These are phyloP conservation scores for Astrocystis sublimbata DNA, from an alignment of 495 filamentous ascomycete species.

Conservation along the genomic window DNA sequence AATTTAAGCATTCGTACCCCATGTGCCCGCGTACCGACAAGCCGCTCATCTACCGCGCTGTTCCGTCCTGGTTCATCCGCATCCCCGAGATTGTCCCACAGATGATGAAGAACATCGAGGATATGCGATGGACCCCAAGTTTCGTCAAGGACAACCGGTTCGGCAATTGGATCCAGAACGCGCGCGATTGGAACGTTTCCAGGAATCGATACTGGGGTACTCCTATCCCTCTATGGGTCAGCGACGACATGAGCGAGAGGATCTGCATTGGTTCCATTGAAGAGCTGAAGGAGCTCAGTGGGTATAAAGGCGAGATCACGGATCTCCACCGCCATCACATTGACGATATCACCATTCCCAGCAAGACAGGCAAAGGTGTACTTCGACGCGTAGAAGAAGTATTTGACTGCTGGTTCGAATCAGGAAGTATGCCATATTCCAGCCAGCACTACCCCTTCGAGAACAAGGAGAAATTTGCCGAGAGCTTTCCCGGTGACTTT, in stretches of 20 bases:
- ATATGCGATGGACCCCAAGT: slow-evolving; percentile 90
- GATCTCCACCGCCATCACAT: slow-evolving; percentile 95
- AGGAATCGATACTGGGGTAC: slow-evolving; percentile 98
- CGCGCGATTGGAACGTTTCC: slow-evolving; percentile 97
- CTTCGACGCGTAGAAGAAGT: slow-evolving; percentile 85
- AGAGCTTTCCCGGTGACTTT: slow-evolving; percentile 91
- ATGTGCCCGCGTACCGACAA: slow-evolving; percentile 97
- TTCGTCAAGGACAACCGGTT: slow-evolving; percentile 94
- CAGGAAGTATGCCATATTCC: slow-evolving; percentile 95
- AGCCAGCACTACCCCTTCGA: slow-evolving; percentile 94
- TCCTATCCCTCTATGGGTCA: slow-evolving; percentile 89
- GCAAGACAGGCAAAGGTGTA: slow-evolving; percentile 81
- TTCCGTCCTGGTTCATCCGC: slow-evolving; percentile 95
- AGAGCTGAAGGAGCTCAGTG: slow-evolving; percentile 85
- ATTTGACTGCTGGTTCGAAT: slow-evolving; percentile 95
- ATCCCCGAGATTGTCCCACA: slow-evolving; percentile 81
- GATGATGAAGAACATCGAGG: slow-evolving; percentile 87
- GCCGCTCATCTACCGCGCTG: slow-evolving; percentile 90
- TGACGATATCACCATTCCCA: slow-evolving; percentile 94
- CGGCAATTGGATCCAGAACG: slow-evolving; percentile 77
- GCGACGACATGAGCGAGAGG: slow-evolving; percentile 80
- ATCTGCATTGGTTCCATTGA: slow-evolving; percentile 84
- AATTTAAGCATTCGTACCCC: slow-evolving; percentile 91
- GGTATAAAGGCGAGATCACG: slow-evolving; percentile 78
- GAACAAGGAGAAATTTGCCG: slow-evolving; percentile 75